phyloP scores from a whole-genome alignment of 2,329 filamentous ascomycete genomes.

The Ambrosiella xylebori region DNA sequence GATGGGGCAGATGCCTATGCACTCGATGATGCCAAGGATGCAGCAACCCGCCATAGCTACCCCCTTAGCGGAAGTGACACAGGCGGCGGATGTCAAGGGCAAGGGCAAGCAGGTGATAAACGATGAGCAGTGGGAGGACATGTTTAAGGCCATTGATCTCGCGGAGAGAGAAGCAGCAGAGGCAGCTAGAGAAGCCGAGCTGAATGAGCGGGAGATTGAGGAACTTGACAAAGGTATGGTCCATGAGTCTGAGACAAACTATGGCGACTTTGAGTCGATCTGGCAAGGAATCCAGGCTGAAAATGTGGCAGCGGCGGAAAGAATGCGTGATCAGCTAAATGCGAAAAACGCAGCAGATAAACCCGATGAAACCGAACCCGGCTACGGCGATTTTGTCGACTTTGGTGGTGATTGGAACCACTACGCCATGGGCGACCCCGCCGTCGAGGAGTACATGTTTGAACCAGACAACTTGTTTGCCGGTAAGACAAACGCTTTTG shows the following conservation, averaged over 20 bases:
- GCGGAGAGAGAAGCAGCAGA: conserved; percentile 32
- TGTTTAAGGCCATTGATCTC: conserved; percentile 70
- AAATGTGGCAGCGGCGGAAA: conserved; percentile 15
- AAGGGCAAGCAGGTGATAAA: conserved; percentile 88
- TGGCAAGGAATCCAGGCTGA: conserved; percentile 71
- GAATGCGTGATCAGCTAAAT: conserved; percentile 9
- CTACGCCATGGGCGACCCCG: conserved; percentile 48
- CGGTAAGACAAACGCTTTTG: conserved; percentile 67
- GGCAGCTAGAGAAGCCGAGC: conserved; percentile 34
- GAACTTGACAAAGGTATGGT: conserved; percentile 54
- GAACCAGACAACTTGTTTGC: conserved; percentile 87
- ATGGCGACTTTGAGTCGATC: conserved; percentile 79
- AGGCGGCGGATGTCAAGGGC: conserved; percentile 29
- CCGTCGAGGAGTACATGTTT: conserved; percentile 81
- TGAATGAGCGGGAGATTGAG: conserved; percentile 51
- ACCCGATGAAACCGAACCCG: conserved; percentile 54
- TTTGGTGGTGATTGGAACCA: conserved; percentile 46
- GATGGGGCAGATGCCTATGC: conserved; percentile 34
- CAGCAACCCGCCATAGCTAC: conserved; percentile 22
- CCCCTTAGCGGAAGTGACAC: conserved; percentile 10
- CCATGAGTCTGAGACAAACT: conserved; percentile 46
- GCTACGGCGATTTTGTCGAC: conserved; percentile 39
- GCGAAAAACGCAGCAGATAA: conserved; percentile 3
- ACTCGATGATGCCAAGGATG: conserved; percentile 38
- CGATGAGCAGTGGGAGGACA: conserved; percentile 87